These are phyloP conservation scores for Termitomyces sp. DNA, from an alignment of 768 basidiomycete species.

Conservation along the genomic window DNA sequence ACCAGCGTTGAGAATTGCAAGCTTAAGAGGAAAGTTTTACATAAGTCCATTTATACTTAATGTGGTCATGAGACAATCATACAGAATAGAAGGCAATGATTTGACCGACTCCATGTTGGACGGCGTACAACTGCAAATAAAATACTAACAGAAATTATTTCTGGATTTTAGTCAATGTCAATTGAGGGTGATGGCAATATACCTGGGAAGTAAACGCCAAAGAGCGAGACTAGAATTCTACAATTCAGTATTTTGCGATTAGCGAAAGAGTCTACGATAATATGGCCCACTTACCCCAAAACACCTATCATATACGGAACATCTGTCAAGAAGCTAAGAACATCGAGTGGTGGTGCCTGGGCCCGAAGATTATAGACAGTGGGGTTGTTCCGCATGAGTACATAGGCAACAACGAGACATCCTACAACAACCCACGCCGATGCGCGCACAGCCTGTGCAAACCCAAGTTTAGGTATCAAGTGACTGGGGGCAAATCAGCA, in stretches of 20 bases:
- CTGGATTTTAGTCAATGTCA: not conserved
- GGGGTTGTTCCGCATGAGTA: constrained; percentile 18
- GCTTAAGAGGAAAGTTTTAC: constrained; percentile 12
- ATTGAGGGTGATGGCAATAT: not conserved
- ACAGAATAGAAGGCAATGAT: constrained; percentile 17
- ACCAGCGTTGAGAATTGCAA: constrained; percentile 30
- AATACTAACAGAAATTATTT: not conserved
- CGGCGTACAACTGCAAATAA: constrained; percentile 14
- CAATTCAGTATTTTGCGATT: not conserved
- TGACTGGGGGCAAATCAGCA: constrained; percentile 12
- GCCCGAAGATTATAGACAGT: constrained; percentile 4
- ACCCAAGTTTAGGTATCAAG: constrained; percentile 16
- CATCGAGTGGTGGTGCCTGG: constrained; percentile 13
- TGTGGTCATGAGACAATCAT: not conserved
- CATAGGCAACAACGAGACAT: constrained; percentile 20
- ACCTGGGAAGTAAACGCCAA: constrained; percentile 12
- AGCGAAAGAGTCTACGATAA: no score
- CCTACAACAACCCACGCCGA: constrained; percentile 22
- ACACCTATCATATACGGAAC: constrained; percentile 15
- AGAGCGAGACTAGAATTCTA: constrained; percentile 4
- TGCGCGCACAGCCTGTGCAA: constrained; percentile 24
- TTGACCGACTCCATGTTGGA: constrained; percentile 16
- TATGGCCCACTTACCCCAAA: no score
- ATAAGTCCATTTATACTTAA: not conserved
- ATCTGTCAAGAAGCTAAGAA: constrained; percentile 26